Conservation (phyloP, 495 filamentous ascomycete genomes). For the Penicillium fimorum region DNA sequence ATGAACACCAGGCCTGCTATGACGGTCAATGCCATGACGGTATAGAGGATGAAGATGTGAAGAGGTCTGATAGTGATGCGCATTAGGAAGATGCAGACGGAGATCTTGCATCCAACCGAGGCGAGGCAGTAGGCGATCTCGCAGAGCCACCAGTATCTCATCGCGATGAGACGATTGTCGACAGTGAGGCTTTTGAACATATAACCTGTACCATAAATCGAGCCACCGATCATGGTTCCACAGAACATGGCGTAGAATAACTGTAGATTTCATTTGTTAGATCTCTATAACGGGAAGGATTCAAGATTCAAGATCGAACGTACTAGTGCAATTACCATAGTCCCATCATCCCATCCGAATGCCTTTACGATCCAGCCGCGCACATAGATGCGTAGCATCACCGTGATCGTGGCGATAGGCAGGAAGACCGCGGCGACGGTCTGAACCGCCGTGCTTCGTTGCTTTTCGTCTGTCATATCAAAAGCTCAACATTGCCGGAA, state of each 20-base stretch:
- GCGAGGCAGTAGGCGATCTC: constrained; percentile 45
- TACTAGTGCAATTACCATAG: constrained; percentile 42
- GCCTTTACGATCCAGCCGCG: constrained; percentile 39
- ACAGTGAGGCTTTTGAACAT: constrained; percentile 25
- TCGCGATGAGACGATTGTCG: constrained; percentile 33
- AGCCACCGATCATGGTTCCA: constrained; percentile 42
- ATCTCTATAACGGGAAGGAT: neutral
- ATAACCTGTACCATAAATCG: constrained; percentile 37
- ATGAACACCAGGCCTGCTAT: constrained; percentile 38
- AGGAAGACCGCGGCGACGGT: constrained; percentile 40
- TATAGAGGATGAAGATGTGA: constrained; percentile 40
- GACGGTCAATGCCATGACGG: constrained; percentile 38
- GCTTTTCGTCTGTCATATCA: constrained; percentile 21
- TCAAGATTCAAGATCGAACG: constrained; percentile 2
- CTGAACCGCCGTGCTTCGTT: constrained; percentile 32
- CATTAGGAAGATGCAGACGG: constrained; percentile 47
- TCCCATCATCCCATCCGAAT: constrained; percentile 45
- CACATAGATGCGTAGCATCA: constrained; percentile 45
- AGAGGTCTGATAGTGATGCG: constrained; percentile 39
- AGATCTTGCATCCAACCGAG: constrained; percentile 42
- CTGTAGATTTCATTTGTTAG: constrained; percentile 17
- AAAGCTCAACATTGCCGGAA: neutral
- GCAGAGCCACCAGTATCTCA: constrained; percentile 47
- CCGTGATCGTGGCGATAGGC: constrained; percentile 35
- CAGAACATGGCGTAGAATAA: constrained; percentile 39